Evolutionary conservation across 2,329 filamentous ascomycete genomes (phyloP), one percentile per base, ranked within the genome.

Genomic region (Cladophialophora immunda): DNA sequence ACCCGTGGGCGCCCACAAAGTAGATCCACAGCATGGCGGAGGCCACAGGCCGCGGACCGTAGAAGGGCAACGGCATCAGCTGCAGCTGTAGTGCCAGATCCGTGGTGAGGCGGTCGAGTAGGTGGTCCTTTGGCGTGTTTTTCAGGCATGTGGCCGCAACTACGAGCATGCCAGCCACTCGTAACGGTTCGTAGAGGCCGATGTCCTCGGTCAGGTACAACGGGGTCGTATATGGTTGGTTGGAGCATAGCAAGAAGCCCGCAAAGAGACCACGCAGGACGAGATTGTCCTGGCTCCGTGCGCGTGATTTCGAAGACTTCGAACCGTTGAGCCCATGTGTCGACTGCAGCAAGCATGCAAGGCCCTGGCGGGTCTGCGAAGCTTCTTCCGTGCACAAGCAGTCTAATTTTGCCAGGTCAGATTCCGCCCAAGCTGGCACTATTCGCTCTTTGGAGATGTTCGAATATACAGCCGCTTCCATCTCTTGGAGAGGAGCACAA

Each of bases 391-490:
- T 15, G 5, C 8, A 17, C n/a, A 58, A 45, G 11, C 22, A 58
- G 15, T 45, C 19, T 15, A 58, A 38, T 25, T 27, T 58, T 2
- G n/a, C 32, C 17, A 58, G 25, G 4, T 38, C 36, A 13, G 56
- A 41, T 15, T 45, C 9, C 22, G 15, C 34, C 55, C 17, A 36
- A 36, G n/a, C n/a, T n/a, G 7, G 9, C n/a, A n/a, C n/a, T 5
- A 1, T 13, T 22, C 4, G 22, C 11, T 5, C 9, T 58, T 45
- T 45, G 56, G 34, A 34, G 19, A 41, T 41, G n/a, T 13, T 58
- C 5, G 56, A 27, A 17, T 58, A 30, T 30, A 58, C 22, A 17
- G 56, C 56, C 56, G 4, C 55, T 41, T 57, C 55, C 30, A 57
- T 57, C 9, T 57, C 55, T 9, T 1, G 2, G n/a, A 57, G 22